Conservation (phyloP, 768 basidiomycete genomes). For the Lactarius evosmus region DNA sequence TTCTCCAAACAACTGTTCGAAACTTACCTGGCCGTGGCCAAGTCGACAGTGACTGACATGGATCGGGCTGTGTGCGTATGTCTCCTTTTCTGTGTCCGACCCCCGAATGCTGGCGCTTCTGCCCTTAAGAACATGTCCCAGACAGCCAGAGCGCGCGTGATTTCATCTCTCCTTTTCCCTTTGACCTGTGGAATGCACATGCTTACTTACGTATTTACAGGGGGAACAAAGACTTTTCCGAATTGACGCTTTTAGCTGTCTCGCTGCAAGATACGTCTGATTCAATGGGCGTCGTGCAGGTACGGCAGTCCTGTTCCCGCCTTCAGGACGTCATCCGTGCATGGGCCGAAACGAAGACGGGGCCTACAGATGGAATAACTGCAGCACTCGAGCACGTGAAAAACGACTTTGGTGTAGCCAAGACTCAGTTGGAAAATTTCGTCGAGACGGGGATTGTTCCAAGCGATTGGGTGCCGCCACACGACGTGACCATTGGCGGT, state of each 20-base stretch:
- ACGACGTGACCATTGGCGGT: too few species aligned
- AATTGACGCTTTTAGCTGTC: slow-evolving; percentile 7
- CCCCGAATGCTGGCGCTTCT: background rate
- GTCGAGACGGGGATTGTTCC: slow-evolving; percentile 17
- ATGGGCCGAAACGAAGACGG: slow-evolving; percentile 2
- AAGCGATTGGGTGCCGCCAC: background rate
- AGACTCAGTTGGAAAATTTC: slow-evolving; percentile 15
- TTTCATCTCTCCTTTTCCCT: background rate
- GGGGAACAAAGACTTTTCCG: slow-evolving; percentile 1
- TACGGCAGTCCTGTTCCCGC: slow-evolving; percentile 12
- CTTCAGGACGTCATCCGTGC: slow-evolving; percentile 3
- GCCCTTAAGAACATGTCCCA: too few species aligned
- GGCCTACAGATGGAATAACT: slow-evolving; percentile 5
- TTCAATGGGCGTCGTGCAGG: slow-evolving; percentile 12
- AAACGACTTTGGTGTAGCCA: slow-evolving; percentile 1
- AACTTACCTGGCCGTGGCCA: slow-evolving; percentile 14
- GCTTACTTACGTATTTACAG: background rate
- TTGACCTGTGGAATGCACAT: too few species aligned
- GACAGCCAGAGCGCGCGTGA: too few species aligned
- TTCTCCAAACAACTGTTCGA: slow-evolving; percentile 19
- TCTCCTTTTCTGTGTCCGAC: background rate
- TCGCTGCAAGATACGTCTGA: slow-evolving; percentile 21
- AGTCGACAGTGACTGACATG: slow-evolving; percentile 16
- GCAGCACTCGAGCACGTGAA: slow-evolving; percentile 4
- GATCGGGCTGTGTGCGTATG: slow-evolving; percentile 15